These are phyloP conservation scores for Neurospora discreta DNA, from an alignment of 495 filamentous ascomycete species.

Conservation along the genomic window DNA sequence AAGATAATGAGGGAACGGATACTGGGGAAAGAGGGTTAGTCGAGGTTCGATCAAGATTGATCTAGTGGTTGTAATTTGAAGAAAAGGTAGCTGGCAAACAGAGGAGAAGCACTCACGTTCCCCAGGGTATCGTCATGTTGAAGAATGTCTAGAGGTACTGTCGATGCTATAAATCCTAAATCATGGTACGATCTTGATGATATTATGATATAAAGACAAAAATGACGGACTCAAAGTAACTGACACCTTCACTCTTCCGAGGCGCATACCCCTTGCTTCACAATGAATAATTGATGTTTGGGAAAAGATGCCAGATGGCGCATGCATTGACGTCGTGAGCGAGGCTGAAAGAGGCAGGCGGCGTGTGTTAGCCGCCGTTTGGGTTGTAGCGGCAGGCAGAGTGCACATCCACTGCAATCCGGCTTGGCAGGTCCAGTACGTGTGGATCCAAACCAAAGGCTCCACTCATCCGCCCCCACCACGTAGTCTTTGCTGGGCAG, in stretches of 20 bases:
- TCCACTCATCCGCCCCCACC: neutral
- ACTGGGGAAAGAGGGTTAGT: slow-evolving; percentile 26
- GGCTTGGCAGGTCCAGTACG: neutral
- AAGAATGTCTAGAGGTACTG: neutral
- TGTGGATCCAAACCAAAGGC: neutral
- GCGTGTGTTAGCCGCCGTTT: neutral
- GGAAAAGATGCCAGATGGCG: neutral
- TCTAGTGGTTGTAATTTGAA: neutral
- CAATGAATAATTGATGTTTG: neutral
- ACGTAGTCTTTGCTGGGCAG: slow-evolving; percentile 1
- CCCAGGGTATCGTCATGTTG: slow-evolving; percentile 33
- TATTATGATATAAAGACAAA: neutral
- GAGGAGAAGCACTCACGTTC: slow-evolving; percentile 29
- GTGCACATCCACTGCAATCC: neutral
- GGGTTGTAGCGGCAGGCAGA: neutral
- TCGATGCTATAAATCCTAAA: neutral
- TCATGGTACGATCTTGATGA: neutral
- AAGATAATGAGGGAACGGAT: slow-evolving; percentile 71
- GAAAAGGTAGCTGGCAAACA: neutral
- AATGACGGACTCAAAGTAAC: neutral
- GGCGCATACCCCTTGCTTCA: neutral
- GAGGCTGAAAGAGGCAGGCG: neutral
- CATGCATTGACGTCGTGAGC: neutral
- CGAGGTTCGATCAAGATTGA: neutral
- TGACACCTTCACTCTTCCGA: neutral